Base-by-base conservation (phyloP, 257 asterid genomes). In the Leptodermis oblonga region DNA sequence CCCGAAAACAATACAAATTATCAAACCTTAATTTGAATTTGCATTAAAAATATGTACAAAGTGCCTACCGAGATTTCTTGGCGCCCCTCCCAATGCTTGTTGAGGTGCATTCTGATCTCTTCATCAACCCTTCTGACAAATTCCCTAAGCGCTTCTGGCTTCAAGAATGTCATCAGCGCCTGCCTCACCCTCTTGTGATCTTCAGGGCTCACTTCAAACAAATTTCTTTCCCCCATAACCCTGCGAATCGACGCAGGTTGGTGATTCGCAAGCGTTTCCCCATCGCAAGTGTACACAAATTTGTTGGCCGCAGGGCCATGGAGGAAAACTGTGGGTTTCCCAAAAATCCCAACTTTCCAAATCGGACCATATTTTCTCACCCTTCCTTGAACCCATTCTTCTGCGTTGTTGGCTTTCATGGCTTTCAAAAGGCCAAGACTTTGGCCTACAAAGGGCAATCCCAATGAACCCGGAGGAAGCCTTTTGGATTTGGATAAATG, bases 221-320 rank as follows among this genome's bases (percentile, higher is more conserved):
- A 58, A 45, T 78, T 67, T 0, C 87, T 78, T 20, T 87, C 87
- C 0, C 95, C 90, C 22, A 81, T 31, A 20, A 87, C 81, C 90
- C 69, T 80, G 78, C 63, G 82, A 69, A 87, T 71, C 0, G 92
- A 87, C 12, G 76, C 81, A 0, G 86, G 78, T 70, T 85, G 95
- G 10, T 79, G 84, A 48, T 81, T 87, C 62, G 82, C 66, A 61
- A 87, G 31, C 3, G 69, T 72, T 61, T 65, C 65, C 22, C 76
- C 78, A 37, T 84, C 88, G 28, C 76, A 67, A 3, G 84, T 61
- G 79, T 82, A 87, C 2, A 87, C 65, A 46, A 89, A 73, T 77
- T 79, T 89, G 84, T 89, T 89, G 41, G 95, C 95, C 2, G 87
- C 86, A 71, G 74, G 86, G 11, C 94, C 94, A 45, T 82, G 46